These are phyloP conservation scores for Cucumis melo DNA, from an alignment of 306 rosid species.

Conservation along the genomic window DNA sequence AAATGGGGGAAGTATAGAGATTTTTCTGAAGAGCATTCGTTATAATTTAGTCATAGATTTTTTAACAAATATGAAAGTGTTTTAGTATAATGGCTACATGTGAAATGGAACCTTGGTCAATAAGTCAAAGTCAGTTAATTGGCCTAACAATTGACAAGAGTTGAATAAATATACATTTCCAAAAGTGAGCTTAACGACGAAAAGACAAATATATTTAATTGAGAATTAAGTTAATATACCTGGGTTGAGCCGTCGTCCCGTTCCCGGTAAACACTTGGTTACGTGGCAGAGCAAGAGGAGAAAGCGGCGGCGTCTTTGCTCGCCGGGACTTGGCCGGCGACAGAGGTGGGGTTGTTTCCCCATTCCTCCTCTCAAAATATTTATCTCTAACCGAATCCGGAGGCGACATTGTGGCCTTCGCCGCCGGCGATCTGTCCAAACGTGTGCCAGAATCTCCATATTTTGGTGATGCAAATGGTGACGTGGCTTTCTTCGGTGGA, in stretches of 20 bases:
- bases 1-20: no score
- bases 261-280: not conserved
- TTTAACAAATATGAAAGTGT: no score
- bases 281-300: slow-evolving; percentile 27
- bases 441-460: slow-evolving; percentile 13
- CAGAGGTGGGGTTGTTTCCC: not conserved
- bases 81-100: no score
- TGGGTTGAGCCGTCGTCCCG: not conserved
- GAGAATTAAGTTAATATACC: not conserved
- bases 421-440: slow-evolving; percentile 23
- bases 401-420: not conserved
- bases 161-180: no score
- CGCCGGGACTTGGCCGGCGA: slow-evolving; percentile 15
- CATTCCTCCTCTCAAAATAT: not conserved
- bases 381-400: not conserved
- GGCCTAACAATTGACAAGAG: no score
- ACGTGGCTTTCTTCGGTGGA: not conserved
- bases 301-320: slow-evolving; percentile 30
- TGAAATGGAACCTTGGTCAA: no score
- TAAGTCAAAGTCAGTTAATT: no score
- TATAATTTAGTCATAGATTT: no score
- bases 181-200: no score
- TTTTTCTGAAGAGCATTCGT: no score
- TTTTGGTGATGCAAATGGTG: not conserved
- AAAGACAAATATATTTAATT: no score